A percentile compares a stretch with the other conserved stretches of the same genome.
Evolutionary conservation across 1,139 yeast genomes (phyloP).

Genomic region (Geotrichum aggregatum): DNA sequence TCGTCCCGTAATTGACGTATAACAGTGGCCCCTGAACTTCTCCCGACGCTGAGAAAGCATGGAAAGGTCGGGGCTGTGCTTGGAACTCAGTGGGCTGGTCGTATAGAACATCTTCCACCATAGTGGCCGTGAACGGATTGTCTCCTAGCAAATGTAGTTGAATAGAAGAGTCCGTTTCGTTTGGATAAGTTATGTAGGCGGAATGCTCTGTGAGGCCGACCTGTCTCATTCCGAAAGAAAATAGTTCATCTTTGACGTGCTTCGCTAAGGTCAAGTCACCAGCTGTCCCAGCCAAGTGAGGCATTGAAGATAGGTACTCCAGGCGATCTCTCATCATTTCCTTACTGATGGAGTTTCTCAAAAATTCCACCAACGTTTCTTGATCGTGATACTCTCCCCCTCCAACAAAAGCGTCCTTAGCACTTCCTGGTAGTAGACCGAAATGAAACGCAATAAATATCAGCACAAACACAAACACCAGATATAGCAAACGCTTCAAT

Average conservation of each 20-base stretch:
- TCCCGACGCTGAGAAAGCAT: constrained; percentile 63
- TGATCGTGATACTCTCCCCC: constrained; percentile 57
- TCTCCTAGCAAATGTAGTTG: constrained; percentile 27
- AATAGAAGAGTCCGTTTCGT: constrained; percentile 30
- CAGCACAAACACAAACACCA: constrained; percentile 55
- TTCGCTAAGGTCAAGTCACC: constrained; percentile 73
- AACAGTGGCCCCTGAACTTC: constrained; percentile 51
- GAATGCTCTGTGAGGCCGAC: constrained; percentile 50
- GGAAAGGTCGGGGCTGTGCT: constrained; percentile 47
- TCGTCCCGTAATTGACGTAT: constrained; percentile 64
- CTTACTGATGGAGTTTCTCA: constrained; percentile 51
- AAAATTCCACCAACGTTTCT: constrained; percentile 46
- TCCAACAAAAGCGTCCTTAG: constrained; percentile 41
- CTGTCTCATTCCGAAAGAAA: constrained; percentile 50
- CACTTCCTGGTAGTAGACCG: constrained; percentile 43
- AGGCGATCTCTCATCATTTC: constrained; percentile 63
- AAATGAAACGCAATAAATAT: constrained; percentile 57
- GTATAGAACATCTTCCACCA: constrained; percentile 26
- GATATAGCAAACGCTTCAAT: constrained; percentile 69
- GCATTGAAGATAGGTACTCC: constrained; percentile 75
- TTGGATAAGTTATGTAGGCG: constrained; percentile 60
- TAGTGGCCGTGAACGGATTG: constrained; percentile 28
- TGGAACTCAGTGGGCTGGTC: constrained; percentile 23
- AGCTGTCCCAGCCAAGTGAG: constrained; percentile 81
- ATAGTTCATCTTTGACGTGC: constrained; percentile 57